phyloP scores from a whole-genome alignment of 768 basidiomycete genomes.

The Calocera viscosa region DNA sequence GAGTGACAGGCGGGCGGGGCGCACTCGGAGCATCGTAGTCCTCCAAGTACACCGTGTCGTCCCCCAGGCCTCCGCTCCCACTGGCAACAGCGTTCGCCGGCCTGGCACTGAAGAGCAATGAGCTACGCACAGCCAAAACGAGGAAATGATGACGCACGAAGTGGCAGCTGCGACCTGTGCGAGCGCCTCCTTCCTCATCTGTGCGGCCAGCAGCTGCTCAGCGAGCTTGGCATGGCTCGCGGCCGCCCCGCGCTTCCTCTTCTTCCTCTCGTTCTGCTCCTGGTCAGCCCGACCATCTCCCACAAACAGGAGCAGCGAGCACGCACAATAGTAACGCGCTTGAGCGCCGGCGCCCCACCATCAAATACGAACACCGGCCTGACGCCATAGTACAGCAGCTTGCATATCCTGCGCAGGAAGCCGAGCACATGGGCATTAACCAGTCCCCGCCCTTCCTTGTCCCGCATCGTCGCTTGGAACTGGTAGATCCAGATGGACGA shows the following conservation, averaged over 20 bases:
- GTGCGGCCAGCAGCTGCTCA: constrained; percentile 83
- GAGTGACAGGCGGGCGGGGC: constrained; percentile 10
- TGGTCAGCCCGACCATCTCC: constrained; percentile 14
- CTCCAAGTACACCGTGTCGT: constrained; percentile 76
- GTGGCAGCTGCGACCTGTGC: constrained; percentile 31
- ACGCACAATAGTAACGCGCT: constrained; percentile 76
- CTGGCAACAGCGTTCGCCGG: neutral
- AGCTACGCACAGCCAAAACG: neutral
- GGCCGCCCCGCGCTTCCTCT: constrained; percentile 83
- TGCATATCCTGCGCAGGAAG: constrained; percentile 78
- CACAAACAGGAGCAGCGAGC: neutral
- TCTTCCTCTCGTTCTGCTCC: constrained; percentile 66
- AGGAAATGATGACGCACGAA: neutral
- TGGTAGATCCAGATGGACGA: constrained; percentile 99
- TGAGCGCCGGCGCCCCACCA: constrained; percentile 85
- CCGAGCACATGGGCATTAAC: constrained; percentile 91
- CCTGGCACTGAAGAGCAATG: neutral
- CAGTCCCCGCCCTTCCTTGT: constrained; percentile 82
- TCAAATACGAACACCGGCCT: constrained; percentile 99
- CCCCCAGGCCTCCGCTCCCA: constrained; percentile 36
- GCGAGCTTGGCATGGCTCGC: constrained; percentile 76
- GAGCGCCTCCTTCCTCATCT: constrained; percentile 79
- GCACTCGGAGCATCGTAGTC: constrained; percentile 40
- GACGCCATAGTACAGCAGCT: constrained; percentile 92
- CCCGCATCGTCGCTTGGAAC: constrained; percentile 98